phyloP scores from a whole-genome alignment of 495 filamentous ascomycete species.

The Neurospora cerealis region DNA sequence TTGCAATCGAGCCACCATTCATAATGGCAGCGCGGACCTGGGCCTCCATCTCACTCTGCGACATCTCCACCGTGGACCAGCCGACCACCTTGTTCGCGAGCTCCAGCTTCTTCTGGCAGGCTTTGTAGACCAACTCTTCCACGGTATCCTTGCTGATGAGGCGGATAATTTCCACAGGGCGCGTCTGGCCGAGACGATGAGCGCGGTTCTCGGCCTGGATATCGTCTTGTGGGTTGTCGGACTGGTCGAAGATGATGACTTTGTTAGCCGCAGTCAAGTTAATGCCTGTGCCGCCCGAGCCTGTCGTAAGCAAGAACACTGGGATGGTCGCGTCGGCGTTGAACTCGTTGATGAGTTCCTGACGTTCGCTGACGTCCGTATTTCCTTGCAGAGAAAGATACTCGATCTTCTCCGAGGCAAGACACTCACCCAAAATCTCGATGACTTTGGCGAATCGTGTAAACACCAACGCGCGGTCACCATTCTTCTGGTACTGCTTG shows the following conservation, averaged over 20 bases:
- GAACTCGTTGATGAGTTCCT: constrained; percentile 81
- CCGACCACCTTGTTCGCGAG: constrained; percentile 70
- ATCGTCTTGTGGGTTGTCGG: constrained; percentile 95
- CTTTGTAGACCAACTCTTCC: constrained; percentile 82
- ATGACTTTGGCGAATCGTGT: constrained; percentile 87
- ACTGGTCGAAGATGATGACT: constrained; percentile 92
- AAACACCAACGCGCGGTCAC: constrained; percentile 82
- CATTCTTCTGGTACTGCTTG: constrained; percentile 60
- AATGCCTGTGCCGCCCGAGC: constrained; percentile 88
- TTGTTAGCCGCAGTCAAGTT: constrained; percentile 93
- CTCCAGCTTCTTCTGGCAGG: constrained; percentile 86
- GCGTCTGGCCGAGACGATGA: constrained; percentile 83
- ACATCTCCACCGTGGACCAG: constrained; percentile 21
- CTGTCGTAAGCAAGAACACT: constrained; percentile 87
- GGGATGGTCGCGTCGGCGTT: constrained; percentile 65
- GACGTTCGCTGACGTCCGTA: constrained; percentile 75
- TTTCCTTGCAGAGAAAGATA: constrained; percentile 77
- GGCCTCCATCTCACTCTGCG: constrained; percentile 21
- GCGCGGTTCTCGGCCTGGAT: constrained; percentile 94
- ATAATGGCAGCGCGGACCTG: constrained; percentile 14
- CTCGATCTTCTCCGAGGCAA: constrained; percentile 60
- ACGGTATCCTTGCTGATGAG: constrained; percentile 77
- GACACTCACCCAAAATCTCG: constrained; percentile 74
- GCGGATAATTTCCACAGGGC: constrained; percentile 75
- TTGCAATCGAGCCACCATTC: constrained; percentile 1